These are phyloP conservation scores for Ascochyta lentis DNA, from an alignment of 2,329 filamentous ascomycete species.

Conservation along the genomic window DNA sequence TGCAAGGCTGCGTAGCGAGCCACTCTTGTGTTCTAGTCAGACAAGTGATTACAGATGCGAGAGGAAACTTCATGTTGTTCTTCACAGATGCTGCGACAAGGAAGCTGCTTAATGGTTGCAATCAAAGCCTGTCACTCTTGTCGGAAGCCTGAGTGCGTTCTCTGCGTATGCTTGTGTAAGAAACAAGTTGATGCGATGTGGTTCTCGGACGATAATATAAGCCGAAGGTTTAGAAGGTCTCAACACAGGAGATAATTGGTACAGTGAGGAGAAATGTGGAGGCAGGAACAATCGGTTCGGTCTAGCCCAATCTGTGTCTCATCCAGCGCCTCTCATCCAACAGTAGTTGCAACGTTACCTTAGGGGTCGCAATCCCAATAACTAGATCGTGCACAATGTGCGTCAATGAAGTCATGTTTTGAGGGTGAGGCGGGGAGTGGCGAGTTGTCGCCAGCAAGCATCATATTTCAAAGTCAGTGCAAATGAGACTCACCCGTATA, in stretches of 20 bases:
- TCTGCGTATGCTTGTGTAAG: background rate
- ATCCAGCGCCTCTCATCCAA: background rate
- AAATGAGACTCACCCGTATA: background rate
- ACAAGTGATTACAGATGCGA: background rate
- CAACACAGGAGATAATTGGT: background rate
- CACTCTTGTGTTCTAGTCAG: background rate
- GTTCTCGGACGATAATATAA: background rate
- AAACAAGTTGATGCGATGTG: background rate
- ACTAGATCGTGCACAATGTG: background rate
- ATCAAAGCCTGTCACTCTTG: background rate
- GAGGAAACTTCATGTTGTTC: background rate
- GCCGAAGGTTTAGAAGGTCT: background rate
- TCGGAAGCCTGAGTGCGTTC: background rate
- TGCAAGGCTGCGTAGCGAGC: background rate
- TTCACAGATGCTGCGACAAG: background rate
- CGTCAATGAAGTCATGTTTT: background rate
- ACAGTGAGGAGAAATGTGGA: background rate
- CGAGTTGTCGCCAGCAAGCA: background rate
- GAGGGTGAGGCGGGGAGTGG: background rate
- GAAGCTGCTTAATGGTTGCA: background rate
- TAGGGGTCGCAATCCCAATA: background rate
- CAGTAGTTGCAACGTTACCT: background rate
- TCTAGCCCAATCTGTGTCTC: background rate
- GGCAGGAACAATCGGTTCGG: background rate
- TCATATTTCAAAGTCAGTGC: background rate